A percentile compares a stretch with the other conserved stretches of the same genome.
These are phyloP conservation scores for Neopestalotiopsis sp. DNA, from an alignment of 2,329 filamentous ascomycete genomes.

Conservation along the genomic window DNA sequence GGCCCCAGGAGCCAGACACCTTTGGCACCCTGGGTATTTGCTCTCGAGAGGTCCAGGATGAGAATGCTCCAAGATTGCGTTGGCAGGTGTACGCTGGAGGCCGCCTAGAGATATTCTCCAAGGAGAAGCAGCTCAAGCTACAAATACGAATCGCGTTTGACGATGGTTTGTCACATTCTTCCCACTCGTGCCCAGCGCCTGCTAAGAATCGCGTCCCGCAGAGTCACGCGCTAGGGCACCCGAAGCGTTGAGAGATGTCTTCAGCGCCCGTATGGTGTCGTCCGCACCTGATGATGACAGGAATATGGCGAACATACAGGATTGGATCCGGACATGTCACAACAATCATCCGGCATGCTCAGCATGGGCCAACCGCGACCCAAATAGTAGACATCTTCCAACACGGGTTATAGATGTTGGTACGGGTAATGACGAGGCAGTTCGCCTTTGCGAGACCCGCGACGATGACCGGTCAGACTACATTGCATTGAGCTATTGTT, in stretches of 20 bases:
- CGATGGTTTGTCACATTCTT: background rate
- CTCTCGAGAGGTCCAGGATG: background rate
- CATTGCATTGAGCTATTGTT: constrained; percentile 9
- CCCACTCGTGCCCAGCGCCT: background rate
- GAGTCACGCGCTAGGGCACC: background rate
- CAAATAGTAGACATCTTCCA: background rate
- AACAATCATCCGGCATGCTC: background rate
- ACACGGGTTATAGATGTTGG: constrained; percentile 5
- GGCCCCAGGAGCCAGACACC: background rate
- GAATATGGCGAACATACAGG: background rate
- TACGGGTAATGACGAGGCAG: background rate
- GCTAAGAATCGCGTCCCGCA: background rate
- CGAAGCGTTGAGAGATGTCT: background rate
- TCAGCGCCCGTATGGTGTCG: background rate
- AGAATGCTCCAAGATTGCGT: background rate
- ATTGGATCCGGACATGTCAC: background rate
- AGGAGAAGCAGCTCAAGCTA: background rate
- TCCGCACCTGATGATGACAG: background rate
- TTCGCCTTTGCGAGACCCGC: background rate
- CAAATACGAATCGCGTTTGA: background rate
- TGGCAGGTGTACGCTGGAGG: background rate
- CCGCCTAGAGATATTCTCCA: background rate
- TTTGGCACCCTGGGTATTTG: background rate
- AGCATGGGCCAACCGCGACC: background rate
- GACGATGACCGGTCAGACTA: background rate